These are phyloP conservation scores for Pythium dissotocum DNA, from an alignment of 352 stramenopile genomes.

Conservation along the genomic window DNA sequence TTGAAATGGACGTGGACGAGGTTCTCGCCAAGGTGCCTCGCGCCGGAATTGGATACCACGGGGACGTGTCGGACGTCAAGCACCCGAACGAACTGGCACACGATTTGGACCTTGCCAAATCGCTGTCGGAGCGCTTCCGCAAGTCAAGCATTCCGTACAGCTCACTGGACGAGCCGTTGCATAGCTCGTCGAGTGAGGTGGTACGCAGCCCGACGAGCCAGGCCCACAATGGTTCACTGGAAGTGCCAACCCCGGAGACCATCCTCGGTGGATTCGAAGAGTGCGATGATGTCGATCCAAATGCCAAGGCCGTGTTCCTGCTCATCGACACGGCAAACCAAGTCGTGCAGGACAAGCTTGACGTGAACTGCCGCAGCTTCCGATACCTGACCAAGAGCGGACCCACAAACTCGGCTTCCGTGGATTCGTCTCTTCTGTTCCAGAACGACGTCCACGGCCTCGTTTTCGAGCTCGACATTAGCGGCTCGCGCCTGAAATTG, in stretches of 20 bases:
- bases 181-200: conserved; percentile 38
- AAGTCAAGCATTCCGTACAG: conserved; percentile 80
- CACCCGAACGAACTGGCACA: conserved; percentile 49
- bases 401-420: neutral
- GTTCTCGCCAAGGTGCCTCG: conserved; percentile 67
- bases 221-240: conserved; percentile 28
- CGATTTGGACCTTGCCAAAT: conserved; percentile 39
- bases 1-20: conserved; percentile 57
- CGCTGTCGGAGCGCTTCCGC: conserved; percentile 72
- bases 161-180: conserved; percentile 60
- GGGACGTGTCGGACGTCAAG: conserved; percentile 62
- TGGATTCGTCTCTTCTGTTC: conserved; percentile 58
- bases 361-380: conserved; percentile 72
- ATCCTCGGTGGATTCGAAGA: conserved; percentile 82
- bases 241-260: conserved; percentile 73
- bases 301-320: conserved; percentile 61
- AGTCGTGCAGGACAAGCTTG: conserved; percentile 42
- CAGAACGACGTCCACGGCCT: conserved; percentile 81
- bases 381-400: conserved; percentile 50
- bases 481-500: conserved; percentile 32
- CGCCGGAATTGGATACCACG: conserved; percentile 77
- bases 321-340: conserved; percentile 44
- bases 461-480: conserved; percentile 50
- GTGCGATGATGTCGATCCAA: conserved; percentile 75
- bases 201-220: conserved; percentile 32